Evolutionary conservation across 2,329 filamentous ascomycete genomes (phyloP).

Genomic region (Penicillium palitans): DNA sequence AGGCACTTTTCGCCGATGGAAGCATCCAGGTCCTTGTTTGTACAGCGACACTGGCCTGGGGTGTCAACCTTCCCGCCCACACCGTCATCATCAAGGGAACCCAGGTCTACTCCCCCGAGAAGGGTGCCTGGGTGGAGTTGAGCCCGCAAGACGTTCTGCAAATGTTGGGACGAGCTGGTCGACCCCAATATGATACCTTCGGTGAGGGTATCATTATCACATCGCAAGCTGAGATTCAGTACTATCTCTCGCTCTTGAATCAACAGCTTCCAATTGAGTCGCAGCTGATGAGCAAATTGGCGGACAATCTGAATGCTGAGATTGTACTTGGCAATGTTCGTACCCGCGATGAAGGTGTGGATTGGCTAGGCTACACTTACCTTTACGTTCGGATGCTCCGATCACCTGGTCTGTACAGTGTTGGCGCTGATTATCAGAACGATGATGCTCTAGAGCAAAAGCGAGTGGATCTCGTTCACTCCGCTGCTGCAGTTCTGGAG

Average conservation of each 20-base stretch:
- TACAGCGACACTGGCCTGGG: conserved; percentile 97
- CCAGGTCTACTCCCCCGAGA: conserved; percentile 96
- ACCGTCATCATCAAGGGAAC: conserved; percentile 99
- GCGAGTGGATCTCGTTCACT: conserved; percentile 95
- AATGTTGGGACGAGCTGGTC: conserved; percentile 95
- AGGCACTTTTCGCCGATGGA: conserved; percentile 89
- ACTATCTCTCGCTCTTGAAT: conserved; percentile 94
- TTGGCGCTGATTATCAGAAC: conserved; percentile 92
- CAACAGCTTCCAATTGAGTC: conserved; percentile 97
- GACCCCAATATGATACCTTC: conserved; percentile 95
- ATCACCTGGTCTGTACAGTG: conserved; percentile 90
- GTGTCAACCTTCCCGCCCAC: conserved; percentile 95
- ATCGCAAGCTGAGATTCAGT: conserved; percentile 90
- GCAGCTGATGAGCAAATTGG: conserved; percentile 87
- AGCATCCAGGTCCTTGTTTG: conserved; percentile 94
- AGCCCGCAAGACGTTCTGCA: conserved; percentile 97
- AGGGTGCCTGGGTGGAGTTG: conserved; percentile 96
- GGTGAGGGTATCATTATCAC: conserved; percentile 99
- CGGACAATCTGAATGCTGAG: conserved; percentile 95
- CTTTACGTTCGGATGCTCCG: conserved; percentile 97
- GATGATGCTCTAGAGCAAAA: conserved; percentile 92
- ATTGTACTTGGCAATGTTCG: conserved; percentile 92
- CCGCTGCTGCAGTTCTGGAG: conserved; percentile 81
- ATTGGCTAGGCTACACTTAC: conserved; percentile 98
- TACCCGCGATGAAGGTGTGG: conserved; percentile 91